A percentile compares a stretch with the other conserved stretches of the same genome.
Conservation (phyloP, 768 basidiomycete genomes). For the Chiua virens region DNA sequence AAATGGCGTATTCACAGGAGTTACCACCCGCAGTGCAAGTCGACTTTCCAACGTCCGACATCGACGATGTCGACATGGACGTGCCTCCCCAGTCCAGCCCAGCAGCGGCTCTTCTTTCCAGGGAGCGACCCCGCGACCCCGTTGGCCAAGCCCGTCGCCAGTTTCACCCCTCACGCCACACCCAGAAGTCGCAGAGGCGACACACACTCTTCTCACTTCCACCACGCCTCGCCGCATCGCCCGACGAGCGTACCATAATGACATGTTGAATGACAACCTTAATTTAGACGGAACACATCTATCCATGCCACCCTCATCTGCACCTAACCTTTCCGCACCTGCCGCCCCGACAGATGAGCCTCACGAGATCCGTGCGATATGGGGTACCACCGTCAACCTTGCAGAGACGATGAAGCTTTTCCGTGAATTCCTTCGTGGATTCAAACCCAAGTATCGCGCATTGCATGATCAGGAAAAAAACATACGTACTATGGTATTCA, state of each 20-base stretch:
- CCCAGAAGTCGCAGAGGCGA: slow-evolving; percentile 43
- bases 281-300: slow-evolving; percentile 61
- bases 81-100: slow-evolving; percentile 24
- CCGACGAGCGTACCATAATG: slow-evolving; percentile 21
- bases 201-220: slow-evolving; percentile 35
- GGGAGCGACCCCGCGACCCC: slow-evolving; percentile 44
- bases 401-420: slow-evolving; percentile 90
- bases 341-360: slow-evolving; percentile 66
- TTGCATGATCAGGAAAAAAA: slow-evolving; percentile 67
- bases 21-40: too few relatives aligned
- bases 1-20: too few relatives aligned
- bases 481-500: slow-evolving; percentile 46
- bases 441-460: slow-evolving; percentile 88
- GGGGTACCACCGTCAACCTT: slow-evolving; percentile 96
- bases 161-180: slow-evolving; percentile 35
- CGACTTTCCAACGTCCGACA: slow-evolving; percentile 62
- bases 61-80: slow-evolving; percentile 57
- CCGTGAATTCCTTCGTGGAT: slow-evolving; percentile 84
- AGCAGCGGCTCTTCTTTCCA: slow-evolving; percentile 27
- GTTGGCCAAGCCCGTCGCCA: slow-evolving; percentile 39
- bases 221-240: slow-evolving; percentile 23
- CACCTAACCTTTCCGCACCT: slow-evolving; percentile 57
- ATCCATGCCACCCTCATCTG: slow-evolving; percentile 58
- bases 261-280: slow-evolving; percentile 35
- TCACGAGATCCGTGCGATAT: slow-evolving; percentile 88